phyloP scores from a whole-genome alignment of 345 rosid species.

The Cardamine chenopodiifolia region DNA sequence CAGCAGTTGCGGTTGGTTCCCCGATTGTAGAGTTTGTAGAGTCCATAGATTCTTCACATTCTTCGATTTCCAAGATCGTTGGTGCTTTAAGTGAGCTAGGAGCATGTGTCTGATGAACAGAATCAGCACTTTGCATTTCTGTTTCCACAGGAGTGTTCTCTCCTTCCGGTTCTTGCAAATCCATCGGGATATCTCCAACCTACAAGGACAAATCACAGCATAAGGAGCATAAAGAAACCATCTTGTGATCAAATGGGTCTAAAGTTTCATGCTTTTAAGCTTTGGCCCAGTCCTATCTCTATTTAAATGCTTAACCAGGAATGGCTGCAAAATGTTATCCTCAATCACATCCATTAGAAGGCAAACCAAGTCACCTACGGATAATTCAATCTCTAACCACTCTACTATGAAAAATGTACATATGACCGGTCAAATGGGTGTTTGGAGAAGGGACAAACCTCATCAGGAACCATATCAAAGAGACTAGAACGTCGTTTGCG shows the following conservation, averaged over 20 bases:
- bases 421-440: neutral
- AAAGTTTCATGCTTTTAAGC: neutral
- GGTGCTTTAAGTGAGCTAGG: conserved; percentile 54
- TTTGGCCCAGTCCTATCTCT: neutral
- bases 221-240: neutral
- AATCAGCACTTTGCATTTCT: conserved; percentile 37
- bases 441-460: conserved; percentile 50
- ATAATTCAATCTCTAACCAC: neutral
- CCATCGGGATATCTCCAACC: conserved; percentile 61
- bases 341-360: neutral
- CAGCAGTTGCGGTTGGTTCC: conserved; percentile 47
- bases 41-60: conserved; percentile 96
- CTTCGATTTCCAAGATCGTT: conserved; percentile 61
- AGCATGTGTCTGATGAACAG: conserved; percentile 46
- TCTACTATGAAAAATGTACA: neutral
- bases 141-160: conserved; percentile 50
- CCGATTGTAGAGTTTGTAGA: conserved; percentile 78
- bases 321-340: neutral
- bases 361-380: neutral
- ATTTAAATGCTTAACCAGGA: neutral
- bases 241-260: neutral
- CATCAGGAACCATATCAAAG: conserved; percentile 89
- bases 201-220: conserved; percentile 36
- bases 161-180: conserved; percentile 57
- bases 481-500: conserved; percentile 98